These are phyloP conservation scores for Melampsora americana DNA, from an alignment of 1,284 basidiomycete species.

Conservation along the genomic window DNA sequence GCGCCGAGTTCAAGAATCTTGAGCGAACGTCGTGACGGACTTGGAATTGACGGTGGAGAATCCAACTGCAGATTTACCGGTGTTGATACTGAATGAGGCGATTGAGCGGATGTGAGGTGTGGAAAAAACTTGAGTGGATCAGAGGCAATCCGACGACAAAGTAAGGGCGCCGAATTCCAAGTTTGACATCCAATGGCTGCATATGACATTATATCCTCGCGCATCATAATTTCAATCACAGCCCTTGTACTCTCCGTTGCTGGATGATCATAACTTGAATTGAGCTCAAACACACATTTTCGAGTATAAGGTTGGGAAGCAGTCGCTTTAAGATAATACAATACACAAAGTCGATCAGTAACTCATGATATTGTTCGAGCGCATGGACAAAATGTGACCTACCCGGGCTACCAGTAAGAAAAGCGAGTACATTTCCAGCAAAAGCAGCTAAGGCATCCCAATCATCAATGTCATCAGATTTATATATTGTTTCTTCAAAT, in stretches of 20 bases:
- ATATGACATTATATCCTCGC: constrained; percentile 13
- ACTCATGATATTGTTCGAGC: background rate
- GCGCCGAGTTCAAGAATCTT: constrained; percentile 24
- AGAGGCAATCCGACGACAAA: constrained; percentile 14
- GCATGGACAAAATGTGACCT: background rate
- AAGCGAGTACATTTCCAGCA: constrained; percentile 17
- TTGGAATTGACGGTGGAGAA: background rate
- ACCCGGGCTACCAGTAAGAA: constrained; percentile 24
- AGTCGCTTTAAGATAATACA: background rate
- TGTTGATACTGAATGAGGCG: no score
- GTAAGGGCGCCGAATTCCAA: constrained; percentile 20
- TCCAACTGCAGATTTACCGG: background rate
- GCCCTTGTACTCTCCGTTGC: background rate
- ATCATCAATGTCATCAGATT: constrained; percentile 2
- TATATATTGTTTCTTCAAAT: no score
- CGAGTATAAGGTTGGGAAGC: background rate
- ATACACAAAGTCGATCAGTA: background rate
- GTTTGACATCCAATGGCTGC: constrained; percentile 27
- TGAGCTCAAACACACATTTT: constrained; percentile 8
- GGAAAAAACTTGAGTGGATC: constrained; percentile 15
- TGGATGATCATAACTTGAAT: background rate
- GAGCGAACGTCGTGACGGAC: background rate
- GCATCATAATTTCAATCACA: constrained; percentile 16
- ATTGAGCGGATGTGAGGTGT: background rate
- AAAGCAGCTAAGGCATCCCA: constrained; percentile 24